Conservation (phyloP, 768 basidiomycete species). For the Podaxis rugospora region DNA sequence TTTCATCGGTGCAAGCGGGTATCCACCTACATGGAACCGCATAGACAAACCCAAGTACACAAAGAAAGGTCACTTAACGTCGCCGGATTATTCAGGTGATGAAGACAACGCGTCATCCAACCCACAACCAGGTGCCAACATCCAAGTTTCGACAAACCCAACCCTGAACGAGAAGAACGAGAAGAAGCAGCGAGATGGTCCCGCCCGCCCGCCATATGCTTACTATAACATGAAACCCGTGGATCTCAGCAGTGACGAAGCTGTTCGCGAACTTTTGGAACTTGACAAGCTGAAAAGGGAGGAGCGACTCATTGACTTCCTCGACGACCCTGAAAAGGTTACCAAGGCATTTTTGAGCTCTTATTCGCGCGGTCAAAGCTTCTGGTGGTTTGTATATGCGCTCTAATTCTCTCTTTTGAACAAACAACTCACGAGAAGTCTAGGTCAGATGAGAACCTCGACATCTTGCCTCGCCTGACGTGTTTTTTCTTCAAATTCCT, state of each 20-base stretch:
- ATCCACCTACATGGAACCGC: slow-evolving; percentile 9
- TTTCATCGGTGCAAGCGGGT: not conserved
- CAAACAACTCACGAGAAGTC: not conserved
- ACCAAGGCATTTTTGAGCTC: slow-evolving; percentile 60
- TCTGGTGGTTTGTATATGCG: slow-evolving; percentile 39
- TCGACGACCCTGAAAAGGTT: slow-evolving; percentile 48
- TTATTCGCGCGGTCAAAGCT: slow-evolving; percentile 56
- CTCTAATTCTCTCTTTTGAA: too few relatives aligned
- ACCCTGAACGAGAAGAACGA: too few relatives aligned
- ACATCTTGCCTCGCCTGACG: slow-evolving; percentile 27
- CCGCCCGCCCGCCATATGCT: slow-evolving; percentile 6
- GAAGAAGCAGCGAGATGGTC: not conserved
- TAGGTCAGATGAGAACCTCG: slow-evolving; percentile 29
- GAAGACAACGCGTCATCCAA: not conserved
- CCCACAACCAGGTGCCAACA: not conserved
- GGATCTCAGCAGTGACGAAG: slow-evolving; percentile 22
- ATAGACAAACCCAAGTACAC: not conserved
- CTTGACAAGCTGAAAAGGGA: slow-evolving; percentile 31
- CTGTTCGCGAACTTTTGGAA: slow-evolving; percentile 27
- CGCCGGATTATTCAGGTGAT: slow-evolving; percentile 1
- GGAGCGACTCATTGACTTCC: slow-evolving; percentile 42
- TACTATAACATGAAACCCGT: not conserved
- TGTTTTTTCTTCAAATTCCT: slow-evolving; percentile 33
- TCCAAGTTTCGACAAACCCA: not conserved
- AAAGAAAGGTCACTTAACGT: not conserved